phyloP scores from a whole-genome alignment of 2,329 filamentous ascomycete species.

The Talaromyces sp. region DNA sequence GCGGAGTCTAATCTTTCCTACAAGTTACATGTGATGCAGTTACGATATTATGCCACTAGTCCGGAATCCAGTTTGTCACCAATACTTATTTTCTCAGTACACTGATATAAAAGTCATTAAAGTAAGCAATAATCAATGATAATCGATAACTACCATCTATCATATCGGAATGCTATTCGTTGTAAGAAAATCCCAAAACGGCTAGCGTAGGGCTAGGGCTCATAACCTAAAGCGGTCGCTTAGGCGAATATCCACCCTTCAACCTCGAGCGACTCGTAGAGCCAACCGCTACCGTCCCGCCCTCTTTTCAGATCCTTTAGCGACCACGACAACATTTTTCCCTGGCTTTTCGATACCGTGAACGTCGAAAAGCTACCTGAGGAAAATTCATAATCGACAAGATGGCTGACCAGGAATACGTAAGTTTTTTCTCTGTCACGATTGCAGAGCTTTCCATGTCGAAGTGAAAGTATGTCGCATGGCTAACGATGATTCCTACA shows the following conservation, averaged over 20 bases:
- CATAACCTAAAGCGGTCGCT: slow-evolving; percentile 40
- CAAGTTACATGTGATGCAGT: slow-evolving; percentile 32
- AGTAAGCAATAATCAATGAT: background rate
- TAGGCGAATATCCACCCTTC: slow-evolving; percentile 42
- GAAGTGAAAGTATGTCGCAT: background rate
- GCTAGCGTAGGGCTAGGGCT: slow-evolving; percentile 38
- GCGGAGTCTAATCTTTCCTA: slow-evolving; percentile 25
- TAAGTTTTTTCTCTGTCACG: slow-evolving; percentile 50
- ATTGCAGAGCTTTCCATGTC: background rate
- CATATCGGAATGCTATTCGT: background rate
- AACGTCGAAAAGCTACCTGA: slow-evolving; percentile 44
- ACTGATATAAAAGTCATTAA: background rate
- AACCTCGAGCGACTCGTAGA: slow-evolving; percentile 26
- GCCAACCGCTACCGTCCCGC: slow-evolving; percentile 28
- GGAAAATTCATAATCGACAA: slow-evolving; percentile 50
- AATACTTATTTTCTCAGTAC: background rate
- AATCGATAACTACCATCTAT: background rate
- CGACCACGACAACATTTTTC: slow-evolving; percentile 37
- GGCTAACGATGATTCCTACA: slow-evolving; percentile 46
- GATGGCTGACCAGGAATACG: slow-evolving; percentile 89
- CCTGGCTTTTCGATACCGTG: slow-evolving; percentile 45
- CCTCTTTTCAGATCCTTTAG: slow-evolving; percentile 29
- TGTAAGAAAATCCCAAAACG: slow-evolving; percentile 20
- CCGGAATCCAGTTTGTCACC: slow-evolving; percentile 12
- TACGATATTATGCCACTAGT: slow-evolving; percentile 33